Conservation (phyloP, 352 stramenopile species). For the Globisporangium echinulatum region DNA sequence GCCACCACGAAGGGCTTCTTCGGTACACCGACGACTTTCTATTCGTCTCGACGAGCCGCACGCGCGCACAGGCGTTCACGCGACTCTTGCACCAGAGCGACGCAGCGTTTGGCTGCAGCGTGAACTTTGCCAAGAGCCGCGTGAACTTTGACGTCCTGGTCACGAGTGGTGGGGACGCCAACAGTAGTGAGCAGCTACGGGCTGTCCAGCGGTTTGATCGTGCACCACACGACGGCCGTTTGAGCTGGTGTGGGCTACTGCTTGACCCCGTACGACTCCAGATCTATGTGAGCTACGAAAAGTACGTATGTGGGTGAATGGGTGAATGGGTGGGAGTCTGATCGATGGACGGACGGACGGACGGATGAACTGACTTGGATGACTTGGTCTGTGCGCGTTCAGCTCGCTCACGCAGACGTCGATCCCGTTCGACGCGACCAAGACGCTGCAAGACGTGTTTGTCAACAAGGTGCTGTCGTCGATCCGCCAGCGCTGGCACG, state of each 20-base stretch:
- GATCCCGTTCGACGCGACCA: conserved; percentile 45
- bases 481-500: conserved; percentile 62
- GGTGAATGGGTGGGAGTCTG: neutral
- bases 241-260: conserved; percentile 64
- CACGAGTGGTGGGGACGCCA: no score
- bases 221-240: no score
- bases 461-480: conserved; percentile 59
- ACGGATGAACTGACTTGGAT: no score
- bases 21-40: conserved; percentile 80
- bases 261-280: conserved; percentile 51
- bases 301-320: conserved; percentile 24
- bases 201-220: no score
- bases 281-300: conserved; percentile 75
- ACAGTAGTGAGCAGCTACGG: no score
- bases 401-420: conserved; percentile 12
- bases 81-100: conserved; percentile 58
- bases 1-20: conserved; percentile 55
- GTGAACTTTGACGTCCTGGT: neutral
- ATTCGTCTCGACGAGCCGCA: conserved; percentile 50
- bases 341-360: no score
- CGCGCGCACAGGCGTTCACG: conserved; percentile 40
- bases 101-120: conserved; percentile 52
- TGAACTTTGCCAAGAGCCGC: conserved; percentile 53
- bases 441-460: conserved; percentile 40
- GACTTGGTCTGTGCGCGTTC: conserved; percentile 27